Evolutionary conservation across 1,139 yeast genomes (phyloP).

Genomic region (Cylindricascospora bacillispora): DNA sequence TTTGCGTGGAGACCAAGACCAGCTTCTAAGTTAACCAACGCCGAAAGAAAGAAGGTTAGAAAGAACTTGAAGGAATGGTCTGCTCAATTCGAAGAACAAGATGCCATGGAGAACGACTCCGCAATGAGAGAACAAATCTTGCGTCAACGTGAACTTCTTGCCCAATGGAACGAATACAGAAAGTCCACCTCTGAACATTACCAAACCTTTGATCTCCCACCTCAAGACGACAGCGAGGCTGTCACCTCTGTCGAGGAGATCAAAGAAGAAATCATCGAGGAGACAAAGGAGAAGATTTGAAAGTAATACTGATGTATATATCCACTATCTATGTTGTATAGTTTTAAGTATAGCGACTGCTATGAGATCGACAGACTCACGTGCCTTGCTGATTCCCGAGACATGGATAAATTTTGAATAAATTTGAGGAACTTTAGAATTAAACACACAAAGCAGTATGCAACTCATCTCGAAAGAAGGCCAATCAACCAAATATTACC

Average conservation of each 20-base stretch:
- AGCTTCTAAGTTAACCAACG: slow-evolving; percentile 55
- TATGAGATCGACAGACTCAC: no score
- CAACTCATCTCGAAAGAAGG: no score
- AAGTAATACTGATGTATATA: no score
- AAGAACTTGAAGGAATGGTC: slow-evolving; percentile 82
- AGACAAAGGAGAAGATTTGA: slow-evolving; percentile 61
- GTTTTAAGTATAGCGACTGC: no score
- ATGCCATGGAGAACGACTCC: slow-evolving; percentile 93
- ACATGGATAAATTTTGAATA: no score
- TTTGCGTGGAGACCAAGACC: slow-evolving; percentile 99
- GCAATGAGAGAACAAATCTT: slow-evolving; percentile 84
- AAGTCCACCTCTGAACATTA: slow-evolving; percentile 7
- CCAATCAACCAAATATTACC: no score
- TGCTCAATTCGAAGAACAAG: slow-evolving; percentile 88
- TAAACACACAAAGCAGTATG: no score
- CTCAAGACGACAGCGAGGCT: slow-evolving; percentile 38
- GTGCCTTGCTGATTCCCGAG: no score
- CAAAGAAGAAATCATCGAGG: slow-evolving; percentile 42
- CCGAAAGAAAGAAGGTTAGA: slow-evolving; percentile 74
- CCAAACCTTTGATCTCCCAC: slow-evolving; percentile 16
- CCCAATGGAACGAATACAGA: slow-evolving; percentile 83
- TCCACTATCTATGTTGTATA: no score
- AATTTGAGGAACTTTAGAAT: no score
- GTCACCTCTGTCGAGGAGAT: slow-evolving; percentile 12
- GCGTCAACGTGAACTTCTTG: slow-evolving; percentile 68